phyloP scores from a whole-genome alignment of 495 filamentous ascomycete species.

The Astrocystis sublimbata region DNA sequence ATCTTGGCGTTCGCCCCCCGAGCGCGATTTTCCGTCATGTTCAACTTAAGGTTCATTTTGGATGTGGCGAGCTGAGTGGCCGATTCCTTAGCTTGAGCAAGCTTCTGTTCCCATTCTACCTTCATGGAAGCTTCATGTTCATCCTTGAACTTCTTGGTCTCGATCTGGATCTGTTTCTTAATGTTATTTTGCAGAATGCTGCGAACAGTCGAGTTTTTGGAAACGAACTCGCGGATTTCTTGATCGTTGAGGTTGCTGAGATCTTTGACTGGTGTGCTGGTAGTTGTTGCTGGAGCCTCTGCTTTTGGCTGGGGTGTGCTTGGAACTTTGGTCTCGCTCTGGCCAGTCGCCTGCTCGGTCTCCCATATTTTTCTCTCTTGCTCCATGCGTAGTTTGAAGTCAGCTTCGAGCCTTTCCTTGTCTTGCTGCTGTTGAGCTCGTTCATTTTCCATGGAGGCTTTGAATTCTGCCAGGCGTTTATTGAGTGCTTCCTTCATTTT shows the following conservation, averaged over 20 bases:
- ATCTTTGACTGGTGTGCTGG: slow-evolving; percentile 37
- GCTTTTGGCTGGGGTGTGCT: slow-evolving; percentile 35
- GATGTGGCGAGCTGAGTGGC: slow-evolving; percentile 60
- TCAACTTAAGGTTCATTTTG: slow-evolving; percentile 68
- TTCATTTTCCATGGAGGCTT: slow-evolving; percentile 50
- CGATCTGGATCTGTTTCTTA: slow-evolving; percentile 54
- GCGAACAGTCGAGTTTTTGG: slow-evolving; percentile 63
- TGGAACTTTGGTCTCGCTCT: slow-evolving; percentile 27
- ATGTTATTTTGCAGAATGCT: slow-evolving; percentile 70
- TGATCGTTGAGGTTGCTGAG: slow-evolving; percentile 53
- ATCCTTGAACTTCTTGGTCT: slow-evolving; percentile 60
- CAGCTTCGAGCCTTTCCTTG: slow-evolving; percentile 58
- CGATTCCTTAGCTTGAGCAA: slow-evolving; percentile 51
- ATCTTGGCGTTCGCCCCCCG: slow-evolving; percentile 68
- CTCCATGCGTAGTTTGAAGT: slow-evolving; percentile 65
- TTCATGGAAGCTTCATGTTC: slow-evolving; percentile 47
- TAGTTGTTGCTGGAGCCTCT: slow-evolving; percentile 29
- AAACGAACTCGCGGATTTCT: slow-evolving; percentile 65
- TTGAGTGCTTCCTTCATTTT: slow-evolving; percentile 71
- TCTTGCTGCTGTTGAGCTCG: slow-evolving; percentile 49
- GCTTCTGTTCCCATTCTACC: slow-evolving; percentile 51
- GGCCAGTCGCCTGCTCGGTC: slow-evolving; percentile 43
- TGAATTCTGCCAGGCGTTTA: slow-evolving; percentile 65
- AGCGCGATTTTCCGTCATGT: slow-evolving; percentile 73
- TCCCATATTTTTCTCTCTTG: slow-evolving; percentile 60